These are phyloP conservation scores for Pleurotus salmoneostramineus DNA, from an alignment of 768 basidiomycete genomes.

Conservation along the genomic window DNA sequence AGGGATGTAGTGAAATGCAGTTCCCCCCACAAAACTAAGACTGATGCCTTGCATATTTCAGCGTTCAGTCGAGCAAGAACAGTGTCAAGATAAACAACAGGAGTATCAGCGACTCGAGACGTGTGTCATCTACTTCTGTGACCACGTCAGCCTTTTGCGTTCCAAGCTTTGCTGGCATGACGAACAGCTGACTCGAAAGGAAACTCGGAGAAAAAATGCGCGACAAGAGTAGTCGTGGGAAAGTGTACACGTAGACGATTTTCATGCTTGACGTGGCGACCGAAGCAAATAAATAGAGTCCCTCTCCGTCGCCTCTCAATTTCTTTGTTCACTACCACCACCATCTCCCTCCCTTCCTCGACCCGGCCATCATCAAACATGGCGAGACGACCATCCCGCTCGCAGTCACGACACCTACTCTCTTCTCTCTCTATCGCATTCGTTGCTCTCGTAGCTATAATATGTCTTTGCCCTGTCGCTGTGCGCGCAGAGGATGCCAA, in stretches of 20 bases:
- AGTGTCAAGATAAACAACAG: background rate
- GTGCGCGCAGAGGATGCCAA: slow-evolving; percentile 57
- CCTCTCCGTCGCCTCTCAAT: background rate
- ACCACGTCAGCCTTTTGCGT: background rate
- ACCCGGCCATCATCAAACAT: slow-evolving; percentile 1
- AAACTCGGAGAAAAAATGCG: slow-evolving; percentile 6
- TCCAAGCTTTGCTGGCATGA: slow-evolving; percentile 1
- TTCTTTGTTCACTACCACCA: slow-evolving; percentile 8
- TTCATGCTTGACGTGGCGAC: slow-evolving; percentile 5
- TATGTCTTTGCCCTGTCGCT: slow-evolving; percentile 65
- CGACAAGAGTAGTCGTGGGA: slow-evolving; percentile 3
- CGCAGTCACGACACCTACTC: slow-evolving; percentile 48
- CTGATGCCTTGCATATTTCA: too few relatives aligned
- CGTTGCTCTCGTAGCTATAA: slow-evolving; percentile 64
- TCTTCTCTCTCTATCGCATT: slow-evolving; percentile 60
- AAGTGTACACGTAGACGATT: slow-evolving; percentile 7
- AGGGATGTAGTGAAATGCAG: too few relatives aligned
- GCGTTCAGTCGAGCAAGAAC: too few relatives aligned
- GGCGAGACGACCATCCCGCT: slow-evolving; percentile 47
- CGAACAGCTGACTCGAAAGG: slow-evolving; percentile 6
- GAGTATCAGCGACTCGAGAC: background rate
- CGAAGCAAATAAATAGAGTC: slow-evolving; percentile 4
- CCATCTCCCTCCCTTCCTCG: background rate
- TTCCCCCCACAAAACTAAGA: too few relatives aligned
- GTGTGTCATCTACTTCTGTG: background rate